Conservation (phyloP, 2,329 filamentous ascomycete species). For the Fusarium tricinctum region DNA sequence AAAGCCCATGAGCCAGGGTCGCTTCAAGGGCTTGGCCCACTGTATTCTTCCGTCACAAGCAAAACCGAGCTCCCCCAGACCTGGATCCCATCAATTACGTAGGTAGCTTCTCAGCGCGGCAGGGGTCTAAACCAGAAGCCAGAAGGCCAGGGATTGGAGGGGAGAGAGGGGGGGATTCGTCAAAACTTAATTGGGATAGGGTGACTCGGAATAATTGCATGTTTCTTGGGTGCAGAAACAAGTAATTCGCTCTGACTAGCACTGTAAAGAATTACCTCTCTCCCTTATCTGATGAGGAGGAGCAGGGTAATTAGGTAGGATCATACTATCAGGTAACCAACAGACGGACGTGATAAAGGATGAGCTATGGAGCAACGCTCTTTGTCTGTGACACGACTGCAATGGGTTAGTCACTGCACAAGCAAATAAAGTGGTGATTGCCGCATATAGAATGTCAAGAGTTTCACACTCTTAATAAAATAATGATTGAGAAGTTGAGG, state of each 20-base stretch:
- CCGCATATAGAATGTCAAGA: not conserved
- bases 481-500: conserved; percentile 1
- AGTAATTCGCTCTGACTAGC: not conserved
- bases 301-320: not conserved
- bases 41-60: conserved; percentile 26
- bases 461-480: conserved; percentile 8
- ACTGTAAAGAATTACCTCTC: conserved; percentile 9
- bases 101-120: conserved; percentile 45
- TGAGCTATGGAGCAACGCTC: conserved; percentile 11
- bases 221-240: conserved; percentile 5
- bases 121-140: conserved; percentile 35
- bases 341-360: not conserved
- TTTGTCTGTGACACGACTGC: conserved; percentile 31
- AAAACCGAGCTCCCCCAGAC: conserved; percentile 39
- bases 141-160: conserved; percentile 1
- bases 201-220: conserved; percentile 24
- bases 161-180: conserved; percentile 16
- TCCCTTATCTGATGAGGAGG: not conserved
- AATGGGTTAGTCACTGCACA: conserved; percentile 30
- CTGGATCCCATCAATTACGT: conserved; percentile 43
- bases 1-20: conserved; percentile 20
- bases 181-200: conserved; percentile 16
- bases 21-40: conserved; percentile 23
- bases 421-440: conserved; percentile 23
- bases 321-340: not conserved